Conservation (phyloP, 805 yeast genomes). For the Myxozyma lipomycoides region DNA sequence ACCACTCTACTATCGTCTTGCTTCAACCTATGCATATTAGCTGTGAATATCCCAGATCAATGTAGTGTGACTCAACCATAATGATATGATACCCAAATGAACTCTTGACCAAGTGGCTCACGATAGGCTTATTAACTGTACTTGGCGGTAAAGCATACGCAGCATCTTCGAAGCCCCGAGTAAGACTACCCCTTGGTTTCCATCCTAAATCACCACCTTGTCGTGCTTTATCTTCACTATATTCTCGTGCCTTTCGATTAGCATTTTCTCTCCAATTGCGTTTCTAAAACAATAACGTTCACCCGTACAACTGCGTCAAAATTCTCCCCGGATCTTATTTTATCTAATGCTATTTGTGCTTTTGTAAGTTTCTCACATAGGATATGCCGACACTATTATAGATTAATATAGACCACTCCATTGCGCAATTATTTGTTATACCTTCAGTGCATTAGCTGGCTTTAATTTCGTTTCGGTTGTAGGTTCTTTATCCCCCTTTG, state of each 20-base stretch:
- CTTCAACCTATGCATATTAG: too few species aligned
- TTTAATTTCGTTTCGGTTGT: constrained; percentile 14
- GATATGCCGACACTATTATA: constrained; percentile 22
- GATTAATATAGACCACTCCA: neutral
- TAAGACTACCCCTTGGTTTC: constrained; percentile 27
- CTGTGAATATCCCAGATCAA: too few species aligned
- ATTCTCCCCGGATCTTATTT: constrained; percentile 19
- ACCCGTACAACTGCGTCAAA: constrained; percentile 26
- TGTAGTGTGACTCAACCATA: constrained; percentile 16
- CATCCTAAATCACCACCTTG: constrained; percentile 30
- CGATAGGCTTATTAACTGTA: constrained; percentile 26
- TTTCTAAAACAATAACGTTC: neutral
- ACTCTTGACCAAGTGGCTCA: constrained; percentile 20
- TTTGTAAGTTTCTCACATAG: constrained; percentile 26
- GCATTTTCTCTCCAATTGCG: neutral
- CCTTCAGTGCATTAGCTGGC: constrained; percentile 25
- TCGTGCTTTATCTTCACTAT: constrained; percentile 28
- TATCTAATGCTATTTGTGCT: constrained; percentile 25
- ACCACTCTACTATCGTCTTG: too few species aligned
- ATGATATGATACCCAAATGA: constrained; percentile 29
- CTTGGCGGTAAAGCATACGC: constrained; percentile 26
- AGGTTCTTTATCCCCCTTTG: neutral
- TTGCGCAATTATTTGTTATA: neutral
- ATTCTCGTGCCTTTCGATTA: constrained; percentile 14
- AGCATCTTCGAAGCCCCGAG: constrained; percentile 27